phyloP scores from a whole-genome alignment of 257 asterid genomes.

The Lycium barbarum region DNA sequence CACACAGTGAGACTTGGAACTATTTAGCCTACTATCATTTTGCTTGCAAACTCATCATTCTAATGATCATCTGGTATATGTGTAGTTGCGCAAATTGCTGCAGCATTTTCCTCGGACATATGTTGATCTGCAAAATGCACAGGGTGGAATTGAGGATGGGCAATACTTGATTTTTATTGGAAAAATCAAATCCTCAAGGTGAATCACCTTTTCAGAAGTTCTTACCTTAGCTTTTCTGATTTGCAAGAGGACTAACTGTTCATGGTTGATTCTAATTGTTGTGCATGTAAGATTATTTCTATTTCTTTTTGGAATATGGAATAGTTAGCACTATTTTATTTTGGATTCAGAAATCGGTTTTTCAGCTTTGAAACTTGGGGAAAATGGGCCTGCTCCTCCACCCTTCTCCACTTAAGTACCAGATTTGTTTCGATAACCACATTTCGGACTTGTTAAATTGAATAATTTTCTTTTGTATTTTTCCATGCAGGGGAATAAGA shows the following conservation, averaged over 20 bases:
- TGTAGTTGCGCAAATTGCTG: conserved; percentile 88
- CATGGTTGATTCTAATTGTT: neutral
- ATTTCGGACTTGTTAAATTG: conserved; percentile 13
- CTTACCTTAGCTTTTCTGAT: conserved; percentile 19
- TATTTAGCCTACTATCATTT: conserved; percentile 24
- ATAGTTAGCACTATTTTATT: neutral
- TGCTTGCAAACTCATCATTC: conserved; percentile 31
- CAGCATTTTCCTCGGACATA: conserved; percentile 97
- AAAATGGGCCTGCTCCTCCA: neutral
- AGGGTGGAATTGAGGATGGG: conserved; percentile 84
- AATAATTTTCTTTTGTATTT: conserved; percentile 14
- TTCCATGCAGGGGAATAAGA: conserved; percentile 73
- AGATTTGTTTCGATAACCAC: neutral
- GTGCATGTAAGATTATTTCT: neutral
- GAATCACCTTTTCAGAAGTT: neutral
- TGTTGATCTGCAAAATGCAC: conserved; percentile 90
- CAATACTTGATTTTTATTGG: conserved; percentile 88
- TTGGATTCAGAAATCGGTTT: neutral
- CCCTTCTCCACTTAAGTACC: neutral
- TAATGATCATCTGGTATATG: conserved; percentile 46
- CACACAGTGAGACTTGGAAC: conserved; percentile 64
- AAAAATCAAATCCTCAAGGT: conserved; percentile 83
- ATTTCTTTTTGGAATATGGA: neutral
- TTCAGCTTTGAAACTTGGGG: neutral
- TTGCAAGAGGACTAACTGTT: neutral